phyloP scores from a whole-genome alignment of 257 asterid genomes.

The Solanum phureja region DNA sequence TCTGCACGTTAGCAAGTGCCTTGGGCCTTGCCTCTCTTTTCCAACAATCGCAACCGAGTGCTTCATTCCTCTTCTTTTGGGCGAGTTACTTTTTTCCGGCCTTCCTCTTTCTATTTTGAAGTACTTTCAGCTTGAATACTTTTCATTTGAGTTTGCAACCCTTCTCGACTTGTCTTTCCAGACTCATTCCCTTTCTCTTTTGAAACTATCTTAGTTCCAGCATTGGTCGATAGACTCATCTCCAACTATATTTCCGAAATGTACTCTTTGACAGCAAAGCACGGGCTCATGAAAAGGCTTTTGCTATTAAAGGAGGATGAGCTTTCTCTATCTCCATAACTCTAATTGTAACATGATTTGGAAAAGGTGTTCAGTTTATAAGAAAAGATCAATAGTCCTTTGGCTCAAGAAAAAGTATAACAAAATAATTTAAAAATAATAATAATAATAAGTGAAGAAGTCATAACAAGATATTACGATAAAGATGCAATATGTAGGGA shows the following conservation, averaged over 20 bases:
- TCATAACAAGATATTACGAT: background rate
- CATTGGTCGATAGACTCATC: accelerated
- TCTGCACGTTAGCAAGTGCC: background rate
- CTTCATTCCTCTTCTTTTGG: background rate
- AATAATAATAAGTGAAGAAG: too few species aligned
- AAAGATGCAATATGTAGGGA: background rate
- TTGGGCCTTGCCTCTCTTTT: background rate
- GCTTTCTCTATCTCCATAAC: background rate
- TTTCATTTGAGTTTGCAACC: background rate
- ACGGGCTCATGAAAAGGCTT: background rate
- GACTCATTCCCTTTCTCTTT: background rate
- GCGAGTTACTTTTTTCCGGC: accelerated
- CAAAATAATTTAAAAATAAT: too few species aligned
- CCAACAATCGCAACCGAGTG: accelerated
- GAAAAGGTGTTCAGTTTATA: too few species aligned
- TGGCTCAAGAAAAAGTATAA: background rate
- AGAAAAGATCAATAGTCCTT: too few species aligned
- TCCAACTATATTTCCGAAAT: background rate
- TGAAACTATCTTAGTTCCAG: background rate
- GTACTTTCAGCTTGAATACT: too few species aligned
- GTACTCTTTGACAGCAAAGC: too few species aligned
- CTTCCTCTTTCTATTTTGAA: accelerated
- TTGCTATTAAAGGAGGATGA: too few species aligned
- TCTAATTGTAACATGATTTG: background rate
- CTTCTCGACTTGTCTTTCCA: background rate